These are phyloP conservation scores for Tilletia setariae DNA, from an alignment of 1,284 basidiomycete species.

Conservation along the genomic window DNA sequence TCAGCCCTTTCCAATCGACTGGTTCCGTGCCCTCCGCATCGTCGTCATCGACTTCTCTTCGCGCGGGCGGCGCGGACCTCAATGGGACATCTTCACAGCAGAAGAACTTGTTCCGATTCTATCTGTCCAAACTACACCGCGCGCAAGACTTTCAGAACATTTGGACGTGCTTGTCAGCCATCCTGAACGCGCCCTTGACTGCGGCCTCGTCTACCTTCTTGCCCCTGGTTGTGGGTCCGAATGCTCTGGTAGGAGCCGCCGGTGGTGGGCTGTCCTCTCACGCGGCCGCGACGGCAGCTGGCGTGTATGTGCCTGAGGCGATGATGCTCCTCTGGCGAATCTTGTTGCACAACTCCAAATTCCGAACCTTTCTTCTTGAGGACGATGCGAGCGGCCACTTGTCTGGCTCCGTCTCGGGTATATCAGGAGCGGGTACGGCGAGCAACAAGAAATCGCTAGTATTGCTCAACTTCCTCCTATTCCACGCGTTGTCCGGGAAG, in stretches of 20 bases:
- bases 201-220: constrained; percentile 24
- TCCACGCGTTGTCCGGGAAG: constrained; percentile 37
- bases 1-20: neutral
- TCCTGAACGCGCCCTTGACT: constrained; percentile 32
- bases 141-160: constrained; percentile 43
- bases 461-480: constrained; percentile 30
- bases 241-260: neutral
- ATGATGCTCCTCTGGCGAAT: constrained; percentile 43
- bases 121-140: constrained; percentile 48
- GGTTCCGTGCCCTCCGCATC: neutral
- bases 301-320: constrained; percentile 40
- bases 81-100: neutral
- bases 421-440: neutral
- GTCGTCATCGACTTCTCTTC: too few species aligned
- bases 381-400: constrained; percentile 21
- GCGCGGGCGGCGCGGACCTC: neutral
- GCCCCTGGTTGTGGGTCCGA: neutral
- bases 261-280: neutral
- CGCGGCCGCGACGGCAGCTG: constrained; percentile 21
- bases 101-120: constrained; percentile 44
- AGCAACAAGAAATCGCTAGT: constrained; percentile 22
- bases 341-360: constrained; percentile 39
- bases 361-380: constrained; percentile 37
- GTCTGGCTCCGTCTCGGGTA: neutral
- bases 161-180: constrained; percentile 26